Conservation (phyloP, 2,329 filamentous ascomycete genomes). For the Plectosphaerella cucumerina region DNA sequence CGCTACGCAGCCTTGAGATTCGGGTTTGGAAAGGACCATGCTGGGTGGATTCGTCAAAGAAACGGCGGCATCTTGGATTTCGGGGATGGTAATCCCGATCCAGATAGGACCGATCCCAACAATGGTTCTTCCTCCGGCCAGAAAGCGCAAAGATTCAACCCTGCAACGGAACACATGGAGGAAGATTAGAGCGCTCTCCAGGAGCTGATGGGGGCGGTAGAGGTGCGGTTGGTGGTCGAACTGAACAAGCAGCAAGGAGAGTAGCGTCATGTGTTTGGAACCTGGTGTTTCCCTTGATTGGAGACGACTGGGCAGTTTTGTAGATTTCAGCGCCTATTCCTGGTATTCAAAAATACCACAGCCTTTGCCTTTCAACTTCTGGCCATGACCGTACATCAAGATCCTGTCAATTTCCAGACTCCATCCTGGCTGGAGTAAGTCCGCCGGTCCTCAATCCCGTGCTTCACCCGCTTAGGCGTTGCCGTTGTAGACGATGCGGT, state of each 20-base stretch:
- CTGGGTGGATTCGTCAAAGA: background rate
- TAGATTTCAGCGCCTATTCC: no score
- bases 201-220: background rate
- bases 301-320: no score
- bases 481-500: conserved; percentile 54
- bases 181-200: background rate
- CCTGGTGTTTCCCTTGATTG: no score
- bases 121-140: background rate
- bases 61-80: background rate
- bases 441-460: no score
- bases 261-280: no score
- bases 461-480: background rate
- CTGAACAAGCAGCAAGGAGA: no score
- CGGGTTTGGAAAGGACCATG: background rate
- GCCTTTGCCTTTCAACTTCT: no score
- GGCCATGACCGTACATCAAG: no score
- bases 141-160: background rate
- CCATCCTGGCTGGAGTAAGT: no score
- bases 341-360: no score
- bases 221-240: no score
- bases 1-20: background rate
- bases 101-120: background rate
- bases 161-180: background rate
- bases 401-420: no score
- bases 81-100: background rate